These are phyloP conservation scores for Millerozyma miso DNA, from an alignment of 805 yeast species.

Conservation along the genomic window DNA sequence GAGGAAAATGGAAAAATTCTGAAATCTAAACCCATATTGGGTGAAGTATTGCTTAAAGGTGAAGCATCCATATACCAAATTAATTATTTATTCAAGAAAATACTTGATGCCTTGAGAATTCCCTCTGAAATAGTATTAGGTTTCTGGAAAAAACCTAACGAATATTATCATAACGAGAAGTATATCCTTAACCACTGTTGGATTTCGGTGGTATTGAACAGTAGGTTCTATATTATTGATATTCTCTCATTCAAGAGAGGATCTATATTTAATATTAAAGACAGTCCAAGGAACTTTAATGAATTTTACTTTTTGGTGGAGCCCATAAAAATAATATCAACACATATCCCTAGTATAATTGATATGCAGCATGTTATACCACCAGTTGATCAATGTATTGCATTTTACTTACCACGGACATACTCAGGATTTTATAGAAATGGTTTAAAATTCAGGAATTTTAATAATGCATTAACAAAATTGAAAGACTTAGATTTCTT, in stretches of 20 bases:
- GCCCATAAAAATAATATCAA: slow-evolving; percentile 71
- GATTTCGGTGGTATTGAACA: slow-evolving; percentile 73
- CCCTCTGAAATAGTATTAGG: slow-evolving; percentile 79
- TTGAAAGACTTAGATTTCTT: slow-evolving; percentile 71
- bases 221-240: slow-evolving; percentile 79
- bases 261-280: slow-evolving; percentile 27
- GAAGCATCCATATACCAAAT: slow-evolving; percentile 68
- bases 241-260: slow-evolving; percentile 36
- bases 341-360: slow-evolving; percentile 80
- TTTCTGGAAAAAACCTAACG: slow-evolving; percentile 75
- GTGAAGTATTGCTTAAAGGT: slow-evolving; percentile 40
- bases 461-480: slow-evolving; percentile 71
- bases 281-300: slow-evolving; percentile 23
- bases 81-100: slow-evolving; percentile 68
- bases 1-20: slow-evolving; percentile 33
- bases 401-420: slow-evolving; percentile 79
- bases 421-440: slow-evolving; percentile 74
- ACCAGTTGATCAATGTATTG: slow-evolving; percentile 71
- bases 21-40: slow-evolving; percentile 38
- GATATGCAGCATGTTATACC: slow-evolving; percentile 86
- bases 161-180: slow-evolving; percentile 46
- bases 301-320: slow-evolving; percentile 73
- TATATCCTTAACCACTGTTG: slow-evolving; percentile 77
- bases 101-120: slow-evolving; percentile 67
- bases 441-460: slow-evolving; percentile 57